These are phyloP conservation scores for Schizonepeta tenuifolia DNA, from an alignment of 257 asterid genomes.

Conservation along the genomic window DNA sequence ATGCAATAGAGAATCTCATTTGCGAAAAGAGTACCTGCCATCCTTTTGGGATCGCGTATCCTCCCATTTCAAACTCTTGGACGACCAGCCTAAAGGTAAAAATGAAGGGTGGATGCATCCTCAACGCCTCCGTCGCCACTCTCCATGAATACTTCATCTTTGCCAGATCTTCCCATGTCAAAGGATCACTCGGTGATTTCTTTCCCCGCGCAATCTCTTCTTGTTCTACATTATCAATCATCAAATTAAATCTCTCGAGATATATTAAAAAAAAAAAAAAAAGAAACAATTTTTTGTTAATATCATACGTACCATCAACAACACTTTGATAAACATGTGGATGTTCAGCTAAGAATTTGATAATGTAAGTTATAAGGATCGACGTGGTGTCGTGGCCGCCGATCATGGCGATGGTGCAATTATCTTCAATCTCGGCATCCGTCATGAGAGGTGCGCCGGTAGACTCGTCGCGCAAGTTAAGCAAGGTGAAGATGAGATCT, in stretches of 20 bases:
- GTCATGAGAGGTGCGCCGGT: constrained; percentile 2
- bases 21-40: constrained; percentile 29
- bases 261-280: no score
- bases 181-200: not conserved
- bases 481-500: constrained; percentile 30
- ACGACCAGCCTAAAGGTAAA: constrained; percentile 11
- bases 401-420: constrained; percentile 7
- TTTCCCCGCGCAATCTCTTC: constrained; percentile 28
- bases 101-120: constrained; percentile 26
- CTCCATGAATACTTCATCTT: constrained; percentile 36
- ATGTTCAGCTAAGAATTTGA: constrained; percentile 20
- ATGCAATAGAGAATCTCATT: no score
- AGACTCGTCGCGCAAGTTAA: constrained; percentile 18
- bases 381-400: constrained; percentile 32
- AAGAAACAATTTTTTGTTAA: no score
- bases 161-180: constrained; percentile 29
- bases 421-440: constrained; percentile 18
- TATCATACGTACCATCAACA: not conserved
- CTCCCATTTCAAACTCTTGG: constrained; percentile 24
- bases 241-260: not conserved
- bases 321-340: constrained; percentile 16
- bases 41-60: constrained; percentile 26
- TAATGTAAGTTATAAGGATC: not conserved
- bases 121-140: constrained; percentile 21
- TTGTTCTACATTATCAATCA: constrained; percentile 16